Percentiles rank a stretch among this genome's conserved stretches.
These are phyloP conservation scores for Nigrospora oryzae DNA, from an alignment of 2,329 filamentous ascomycete genomes.

Conservation along the genomic window DNA sequence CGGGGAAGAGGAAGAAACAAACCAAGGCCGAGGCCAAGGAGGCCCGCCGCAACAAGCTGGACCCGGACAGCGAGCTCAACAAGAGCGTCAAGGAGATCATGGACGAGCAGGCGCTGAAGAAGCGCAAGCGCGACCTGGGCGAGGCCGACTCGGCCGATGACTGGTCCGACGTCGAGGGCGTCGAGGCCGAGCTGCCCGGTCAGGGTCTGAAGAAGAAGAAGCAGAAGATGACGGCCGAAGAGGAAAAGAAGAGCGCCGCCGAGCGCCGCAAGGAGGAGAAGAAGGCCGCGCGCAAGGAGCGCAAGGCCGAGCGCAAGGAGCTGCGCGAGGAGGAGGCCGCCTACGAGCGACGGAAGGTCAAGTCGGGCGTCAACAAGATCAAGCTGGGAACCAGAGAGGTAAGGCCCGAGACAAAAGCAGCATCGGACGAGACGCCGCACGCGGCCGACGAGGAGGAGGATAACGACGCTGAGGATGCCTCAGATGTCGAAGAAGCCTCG, in stretches of 20 bases:
- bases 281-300: constrained; percentile 40
- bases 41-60: constrained; percentile 80
- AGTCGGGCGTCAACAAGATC: constrained; percentile 24
- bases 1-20: constrained; percentile 90
- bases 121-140: constrained; percentile 57
- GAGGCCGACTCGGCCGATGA: constrained; percentile 37
- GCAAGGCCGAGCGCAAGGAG: constrained; percentile 27
- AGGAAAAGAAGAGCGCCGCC: constrained; percentile 41
- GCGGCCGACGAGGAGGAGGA: constrained; percentile 5
- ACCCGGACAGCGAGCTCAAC: constrained; percentile 77
- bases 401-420: constrained; percentile 9
- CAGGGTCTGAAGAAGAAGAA: constrained; percentile 55
- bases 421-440: too few relatives aligned
- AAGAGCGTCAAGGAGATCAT: constrained; percentile 83
- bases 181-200: constrained; percentile 52
- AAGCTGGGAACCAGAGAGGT: constrained; percentile 21
- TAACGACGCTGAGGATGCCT: neutral
- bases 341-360: constrained; percentile 28
- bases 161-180: constrained; percentile 35
- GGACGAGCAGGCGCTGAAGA: constrained; percentile 70
- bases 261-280: constrained; percentile 38
- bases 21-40: constrained; percentile 80
- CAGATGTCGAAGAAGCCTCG: neutral
- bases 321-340: constrained; percentile 28
- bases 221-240: constrained; percentile 29